phyloP scores from a whole-genome alignment of 345 rosid genomes.

The Angophora floribunda region DNA sequence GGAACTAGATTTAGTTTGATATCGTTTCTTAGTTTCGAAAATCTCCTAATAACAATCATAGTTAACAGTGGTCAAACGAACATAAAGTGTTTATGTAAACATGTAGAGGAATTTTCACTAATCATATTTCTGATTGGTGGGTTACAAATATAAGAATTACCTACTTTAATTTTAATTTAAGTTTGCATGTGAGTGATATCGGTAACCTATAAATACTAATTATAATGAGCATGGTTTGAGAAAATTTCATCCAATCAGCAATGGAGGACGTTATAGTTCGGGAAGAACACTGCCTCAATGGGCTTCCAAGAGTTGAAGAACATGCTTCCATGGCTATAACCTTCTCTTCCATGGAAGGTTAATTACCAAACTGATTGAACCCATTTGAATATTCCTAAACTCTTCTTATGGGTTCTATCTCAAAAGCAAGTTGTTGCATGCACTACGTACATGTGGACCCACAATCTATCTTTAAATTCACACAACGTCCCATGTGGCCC shows the following conservation, averaged over 20 bases:
- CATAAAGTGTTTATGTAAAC: neutral
- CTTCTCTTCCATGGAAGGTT: neutral
- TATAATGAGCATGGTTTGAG: neutral
- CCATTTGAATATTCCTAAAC: neutral
- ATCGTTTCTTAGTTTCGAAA: neutral
- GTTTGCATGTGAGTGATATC: neutral
- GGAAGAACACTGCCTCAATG: neutral
- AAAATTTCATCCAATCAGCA: neutral
- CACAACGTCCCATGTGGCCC: neutral
- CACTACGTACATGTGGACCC: neutral
- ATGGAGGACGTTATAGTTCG: too few species aligned
- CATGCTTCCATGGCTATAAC: too few species aligned
- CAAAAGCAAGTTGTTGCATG: neutral
- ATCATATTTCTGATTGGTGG: neutral
- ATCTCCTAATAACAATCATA: neutral
- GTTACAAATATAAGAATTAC: neutral
- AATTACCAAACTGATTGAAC: neutral
- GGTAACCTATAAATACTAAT: neutral
- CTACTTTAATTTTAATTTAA: neutral
- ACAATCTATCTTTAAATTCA: neutral
- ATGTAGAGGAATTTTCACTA: fast-evolving
- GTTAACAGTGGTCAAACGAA: neutral
- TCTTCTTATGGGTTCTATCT: neutral
- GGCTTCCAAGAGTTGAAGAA: neutral
- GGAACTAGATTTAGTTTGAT: neutral